phyloP scores from a whole-genome alignment of 345 rosid species.

The Cardamine occulta region DNA sequence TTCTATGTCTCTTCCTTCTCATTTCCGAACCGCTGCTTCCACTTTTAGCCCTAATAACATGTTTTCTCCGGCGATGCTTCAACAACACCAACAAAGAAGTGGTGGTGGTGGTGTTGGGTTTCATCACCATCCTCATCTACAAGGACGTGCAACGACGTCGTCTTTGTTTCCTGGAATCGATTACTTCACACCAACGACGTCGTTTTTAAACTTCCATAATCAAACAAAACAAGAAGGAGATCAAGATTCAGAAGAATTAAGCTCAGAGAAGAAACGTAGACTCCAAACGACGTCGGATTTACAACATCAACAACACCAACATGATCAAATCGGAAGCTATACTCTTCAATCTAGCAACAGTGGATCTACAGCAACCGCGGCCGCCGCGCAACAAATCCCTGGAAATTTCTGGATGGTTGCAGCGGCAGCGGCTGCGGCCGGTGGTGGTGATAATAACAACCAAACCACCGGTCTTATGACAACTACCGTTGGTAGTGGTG shows the following conservation, averaged over 20 bases:
- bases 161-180: slow-evolving; percentile 42
- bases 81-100: slow-evolving; percentile 28
- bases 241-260: slow-evolving; percentile 49
- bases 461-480: slow-evolving; percentile 58
- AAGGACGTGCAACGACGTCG: slow-evolving; percentile 43
- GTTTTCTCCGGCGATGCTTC: slow-evolving; percentile 32
- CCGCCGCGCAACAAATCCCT: slow-evolving; percentile 69
- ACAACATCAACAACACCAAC: slow-evolving; percentile 42
- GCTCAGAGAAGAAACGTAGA: slow-evolving; percentile 61
- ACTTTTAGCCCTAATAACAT: slow-evolving; percentile 53
- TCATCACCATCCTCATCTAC: slow-evolving; percentile 33
- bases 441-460: slow-evolving; percentile 42
- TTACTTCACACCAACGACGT: slow-evolving; percentile 48
- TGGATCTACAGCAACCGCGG: slow-evolving; percentile 55
- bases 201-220: slow-evolving; percentile 79
- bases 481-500: slow-evolving; percentile 35
- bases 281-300: slow-evolving; percentile 49
- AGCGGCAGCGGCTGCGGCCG: slow-evolving; percentile 51
- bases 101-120: slow-evolving; percentile 12
- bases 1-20: slow-evolving; percentile 85
- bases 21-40: slow-evolving; percentile 64
- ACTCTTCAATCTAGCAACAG: slow-evolving; percentile 63
- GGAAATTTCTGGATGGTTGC: slow-evolving; percentile 94
- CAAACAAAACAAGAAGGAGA: slow-evolving; percentile 68
- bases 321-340: slow-evolving; percentile 70